A percentile compares a stretch with the other conserved stretches of the same genome.
Conservation (phyloP, 192 early-diverging fungal species). For the Kickxella alabastrina region DNA sequence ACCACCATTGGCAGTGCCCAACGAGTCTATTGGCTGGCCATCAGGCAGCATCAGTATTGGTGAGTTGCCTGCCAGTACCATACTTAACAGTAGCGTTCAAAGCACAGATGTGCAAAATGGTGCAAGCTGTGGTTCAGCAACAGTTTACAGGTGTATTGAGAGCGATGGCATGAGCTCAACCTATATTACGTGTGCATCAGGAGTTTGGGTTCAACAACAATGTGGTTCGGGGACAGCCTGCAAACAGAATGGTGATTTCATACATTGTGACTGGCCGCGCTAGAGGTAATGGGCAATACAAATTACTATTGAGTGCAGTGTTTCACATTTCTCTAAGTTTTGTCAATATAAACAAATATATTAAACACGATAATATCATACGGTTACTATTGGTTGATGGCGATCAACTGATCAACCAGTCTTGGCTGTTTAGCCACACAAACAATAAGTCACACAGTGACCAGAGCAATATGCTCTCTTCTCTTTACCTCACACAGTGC, state of each 20-base stretch:
- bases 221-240: constrained; percentile 39
- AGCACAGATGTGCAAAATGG: too few relatives aligned
- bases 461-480: too few relatives aligned
- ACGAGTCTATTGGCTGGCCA: too few relatives aligned
- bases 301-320: neutral
- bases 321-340: neutral
- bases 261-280: constrained; percentile 38
- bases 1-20: too few relatives aligned
- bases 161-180: constrained; percentile 16
- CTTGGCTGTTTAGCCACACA: too few relatives aligned
- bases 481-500: too few relatives aligned
- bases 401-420: too few relatives aligned
- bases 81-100: neutral
- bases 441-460: too few relatives aligned
- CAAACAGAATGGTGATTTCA: constrained; percentile 26
- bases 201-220: constrained; percentile 33
- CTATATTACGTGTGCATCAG: constrained; percentile 25
- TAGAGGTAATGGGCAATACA: constrained; percentile 6
- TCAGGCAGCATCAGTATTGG: neutral
- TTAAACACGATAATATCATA: neutral
- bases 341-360: neutral
- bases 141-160: constrained; percentile 19
- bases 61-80: too few relatives aligned
- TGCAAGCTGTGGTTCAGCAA: constrained; percentile 14
- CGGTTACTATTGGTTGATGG: too few relatives aligned